Evolutionary conservation across 2,329 filamentous ascomycete genomes (phyloP).

Genomic region (Sarocladium kiliense): DNA sequence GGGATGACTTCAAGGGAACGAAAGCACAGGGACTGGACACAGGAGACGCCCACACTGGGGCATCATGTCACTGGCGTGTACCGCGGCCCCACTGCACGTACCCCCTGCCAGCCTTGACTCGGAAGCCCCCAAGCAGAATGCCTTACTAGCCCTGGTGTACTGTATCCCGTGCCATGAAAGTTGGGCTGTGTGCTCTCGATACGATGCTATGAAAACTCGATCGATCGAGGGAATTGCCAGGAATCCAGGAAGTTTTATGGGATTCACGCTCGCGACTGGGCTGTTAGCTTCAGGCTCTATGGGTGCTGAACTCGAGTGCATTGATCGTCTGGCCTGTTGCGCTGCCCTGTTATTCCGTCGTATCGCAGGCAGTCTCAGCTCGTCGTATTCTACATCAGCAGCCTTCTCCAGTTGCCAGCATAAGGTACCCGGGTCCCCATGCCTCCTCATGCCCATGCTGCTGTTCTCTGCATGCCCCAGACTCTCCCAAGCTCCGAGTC

Average conservation of each 20-base stretch:
- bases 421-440: too few relatives aligned
- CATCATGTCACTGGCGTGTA: too few relatives aligned
- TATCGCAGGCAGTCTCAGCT: too few relatives aligned
- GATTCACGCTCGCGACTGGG: background rate
- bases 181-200: background rate
- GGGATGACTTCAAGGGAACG: too few relatives aligned
- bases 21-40: too few relatives aligned
- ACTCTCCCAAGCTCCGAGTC: background rate
- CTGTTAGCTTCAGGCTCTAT: background rate
- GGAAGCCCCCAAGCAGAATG: background rate
- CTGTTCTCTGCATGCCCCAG: background rate
- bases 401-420: background rate
- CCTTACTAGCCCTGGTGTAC: background rate
- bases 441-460: background rate
- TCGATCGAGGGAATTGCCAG: background rate
- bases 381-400: background rate
- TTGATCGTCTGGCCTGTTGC: background rate
- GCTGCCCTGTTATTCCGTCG: too few relatives aligned
- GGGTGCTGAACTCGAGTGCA: background rate
- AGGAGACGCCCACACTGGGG: too few relatives aligned
- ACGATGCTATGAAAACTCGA: slow-evolving; percentile 1
- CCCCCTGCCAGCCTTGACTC: background rate
- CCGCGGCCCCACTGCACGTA: background rate
- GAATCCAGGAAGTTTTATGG: background rate
- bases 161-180: background rate